A percentile compares a stretch with the other conserved stretches of the same genome.
These are phyloP conservation scores for Alnus glutinosa DNA, from an alignment of 306 rosid genomes.

Conservation along the genomic window DNA sequence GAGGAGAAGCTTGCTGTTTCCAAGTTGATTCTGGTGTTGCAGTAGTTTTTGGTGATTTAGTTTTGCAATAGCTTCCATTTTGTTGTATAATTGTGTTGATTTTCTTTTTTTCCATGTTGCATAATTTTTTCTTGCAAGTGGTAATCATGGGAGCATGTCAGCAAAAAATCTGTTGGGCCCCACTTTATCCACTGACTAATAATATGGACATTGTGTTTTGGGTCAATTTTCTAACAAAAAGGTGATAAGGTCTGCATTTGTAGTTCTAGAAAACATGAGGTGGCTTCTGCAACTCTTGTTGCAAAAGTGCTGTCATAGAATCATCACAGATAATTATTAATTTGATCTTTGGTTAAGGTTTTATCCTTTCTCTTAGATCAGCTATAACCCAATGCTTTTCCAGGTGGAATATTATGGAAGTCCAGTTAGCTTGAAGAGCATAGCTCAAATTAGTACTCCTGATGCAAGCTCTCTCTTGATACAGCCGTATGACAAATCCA, in stretches of 20 bases:
- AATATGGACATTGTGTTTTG: not conserved
- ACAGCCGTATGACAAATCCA: slow-evolving; percentile 92
- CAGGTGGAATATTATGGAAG: slow-evolving; percentile 96
- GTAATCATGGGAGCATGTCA: not conserved
- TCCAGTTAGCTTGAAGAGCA: slow-evolving; percentile 91
- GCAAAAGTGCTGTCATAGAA: not conserved
- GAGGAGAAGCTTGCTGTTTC: not conserved
- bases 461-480: slow-evolving; percentile 84
- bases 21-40: not conserved
- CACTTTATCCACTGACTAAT: not conserved
- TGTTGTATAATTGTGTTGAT: too few relatives aligned
- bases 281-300: not conserved
- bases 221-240: not conserved
- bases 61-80: not conserved
- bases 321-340: not conserved
- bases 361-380: slow-evolving; percentile 26
- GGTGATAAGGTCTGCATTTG: not conserved
- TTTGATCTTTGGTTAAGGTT: slow-evolving; percentile 10
- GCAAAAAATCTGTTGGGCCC: not conserved
- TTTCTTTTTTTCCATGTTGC: not conserved
- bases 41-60: not conserved
- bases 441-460: slow-evolving; percentile 95
- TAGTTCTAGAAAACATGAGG: not conserved
- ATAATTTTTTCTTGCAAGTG: not conserved
- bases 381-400: slow-evolving; percentile 29